A percentile compares a stretch with the other conserved stretches of the same genome.
These are phyloP conservation scores for Beauveria australis DNA, from an alignment of 2,329 filamentous ascomycete species.

Conservation along the genomic window DNA sequence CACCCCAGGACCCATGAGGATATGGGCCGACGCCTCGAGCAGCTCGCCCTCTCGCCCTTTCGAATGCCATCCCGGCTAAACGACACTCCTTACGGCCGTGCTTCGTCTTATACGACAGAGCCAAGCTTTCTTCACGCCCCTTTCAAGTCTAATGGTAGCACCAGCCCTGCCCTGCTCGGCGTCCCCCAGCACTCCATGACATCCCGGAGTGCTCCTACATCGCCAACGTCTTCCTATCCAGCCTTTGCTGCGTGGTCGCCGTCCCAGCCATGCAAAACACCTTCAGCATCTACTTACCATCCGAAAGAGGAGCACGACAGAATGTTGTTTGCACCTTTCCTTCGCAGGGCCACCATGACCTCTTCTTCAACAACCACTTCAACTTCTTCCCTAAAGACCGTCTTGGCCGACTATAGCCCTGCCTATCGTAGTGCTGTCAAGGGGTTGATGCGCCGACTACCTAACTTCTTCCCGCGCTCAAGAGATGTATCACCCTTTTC, in stretches of 20 bases:
- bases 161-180: not conserved
- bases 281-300: not conserved
- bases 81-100: not conserved
- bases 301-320: constrained; percentile 10
- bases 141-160: not conserved
- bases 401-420: constrained; percentile 25
- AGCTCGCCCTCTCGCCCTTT: constrained; percentile 29
- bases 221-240: not conserved
- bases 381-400: constrained; percentile 24
- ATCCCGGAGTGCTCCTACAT: not conserved
- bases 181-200: not conserved
- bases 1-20: constrained; percentile 43
- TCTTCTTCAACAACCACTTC: constrained; percentile 32
- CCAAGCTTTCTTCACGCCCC: no score
- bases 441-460: constrained; percentile 31
- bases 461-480: constrained; percentile 19
- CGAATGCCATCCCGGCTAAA: not conserved
- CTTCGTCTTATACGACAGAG: not conserved
- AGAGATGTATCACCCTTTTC: constrained; percentile 19
- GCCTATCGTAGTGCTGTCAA: constrained; percentile 29
- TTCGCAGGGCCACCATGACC: constrained; percentile 27
- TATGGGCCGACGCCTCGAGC: constrained; percentile 41
- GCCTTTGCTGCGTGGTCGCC: not conserved
- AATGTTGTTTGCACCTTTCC: constrained; percentile 19
- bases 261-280: not conserved